Conservation (phyloP, 176 grass and related monocot genomes). For the Aegilops longissima region DNA sequence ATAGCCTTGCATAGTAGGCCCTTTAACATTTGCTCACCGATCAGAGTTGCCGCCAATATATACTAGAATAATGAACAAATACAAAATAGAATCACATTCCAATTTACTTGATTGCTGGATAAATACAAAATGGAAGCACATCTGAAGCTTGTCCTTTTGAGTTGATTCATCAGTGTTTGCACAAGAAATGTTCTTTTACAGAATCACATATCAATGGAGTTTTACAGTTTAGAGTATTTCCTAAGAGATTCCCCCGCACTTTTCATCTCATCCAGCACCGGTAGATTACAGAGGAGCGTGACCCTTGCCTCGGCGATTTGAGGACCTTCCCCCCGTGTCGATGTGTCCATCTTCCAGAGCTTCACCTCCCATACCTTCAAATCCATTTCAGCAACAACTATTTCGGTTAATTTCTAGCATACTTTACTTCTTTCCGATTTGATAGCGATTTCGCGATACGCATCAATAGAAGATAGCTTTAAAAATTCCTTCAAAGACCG, state of each 20-base stretch:
- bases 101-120: too few species aligned
- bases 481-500: too few species aligned
- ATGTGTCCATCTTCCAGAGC: slow-evolving; percentile 58
- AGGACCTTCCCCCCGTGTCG: slow-evolving; percentile 33
- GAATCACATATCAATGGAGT: neutral
- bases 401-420: too few species aligned
- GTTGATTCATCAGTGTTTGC: neutral
- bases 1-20: too few species aligned
- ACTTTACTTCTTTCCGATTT: too few species aligned
- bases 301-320: slow-evolving; percentile 56
- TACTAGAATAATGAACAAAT: too few species aligned
- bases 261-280: slow-evolving; percentile 47
- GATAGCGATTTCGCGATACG: too few species aligned
- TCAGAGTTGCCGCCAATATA: too few species aligned
- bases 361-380: slow-evolving; percentile 80
- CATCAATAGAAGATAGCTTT: too few species aligned
- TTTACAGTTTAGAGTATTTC: slow-evolving; percentile 60
- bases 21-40: too few species aligned
- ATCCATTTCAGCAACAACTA: neutral
- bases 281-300: slow-evolving; percentile 61
- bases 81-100: too few species aligned
- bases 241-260: slow-evolving; percentile 48
- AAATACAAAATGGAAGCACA: too few species aligned
- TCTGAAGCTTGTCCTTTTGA: neutral
- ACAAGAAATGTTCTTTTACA: neutral